Percentiles rank a stretch among this genome's conserved stretches.
These are phyloP conservation scores for Aristolochia fimbriata DNA, from an alignment of 164 flowering plant species.

Conservation along the genomic window DNA sequence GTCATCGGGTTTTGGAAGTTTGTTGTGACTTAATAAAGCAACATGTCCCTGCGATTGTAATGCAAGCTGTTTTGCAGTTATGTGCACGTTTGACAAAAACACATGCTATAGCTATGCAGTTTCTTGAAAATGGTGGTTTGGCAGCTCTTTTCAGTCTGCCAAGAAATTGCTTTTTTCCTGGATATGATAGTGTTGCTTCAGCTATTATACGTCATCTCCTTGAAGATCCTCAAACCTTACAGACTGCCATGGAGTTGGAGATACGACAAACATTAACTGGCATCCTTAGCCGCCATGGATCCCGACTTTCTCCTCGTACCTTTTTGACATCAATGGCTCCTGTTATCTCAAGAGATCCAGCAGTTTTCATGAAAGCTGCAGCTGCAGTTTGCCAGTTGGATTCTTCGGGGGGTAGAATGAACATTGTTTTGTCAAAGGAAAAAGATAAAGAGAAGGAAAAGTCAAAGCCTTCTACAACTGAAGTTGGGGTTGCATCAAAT, in stretches of 20 bases:
- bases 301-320: slow-evolving; percentile 43
- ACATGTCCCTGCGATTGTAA: slow-evolving; percentile 62
- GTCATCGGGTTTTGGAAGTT: slow-evolving; percentile 41
- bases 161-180: slow-evolving; percentile 68
- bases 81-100: slow-evolving; percentile 87
- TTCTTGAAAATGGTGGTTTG: slow-evolving; percentile 80
- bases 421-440: slow-evolving; percentile 58
- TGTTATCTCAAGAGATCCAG: slow-evolving; percentile 84
- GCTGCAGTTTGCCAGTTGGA: slow-evolving; percentile 79
- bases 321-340: slow-evolving; percentile 87
- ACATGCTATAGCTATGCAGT: slow-evolving; percentile 64
- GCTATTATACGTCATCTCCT: slow-evolving; percentile 81
- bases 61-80: slow-evolving; percentile 86
- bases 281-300: slow-evolving; percentile 40
- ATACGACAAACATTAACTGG: slow-evolving; percentile 68
- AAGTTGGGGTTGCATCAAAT: slow-evolving; percentile 41
- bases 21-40: slow-evolving; percentile 67
- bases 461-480: slow-evolving; percentile 43
- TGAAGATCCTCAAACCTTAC: slow-evolving; percentile 95
- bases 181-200: slow-evolving; percentile 75
- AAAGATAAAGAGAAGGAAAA: slow-evolving; percentile 74
- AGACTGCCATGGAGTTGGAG: slow-evolving; percentile 92
- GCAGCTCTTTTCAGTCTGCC: slow-evolving; percentile 69
- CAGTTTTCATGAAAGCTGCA: slow-evolving; percentile 75
- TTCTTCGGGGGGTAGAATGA: slow-evolving; percentile 62